These are phyloP conservation scores for Pueraria montana DNA, from an alignment of 306 rosid genomes.

Conservation along the genomic window DNA sequence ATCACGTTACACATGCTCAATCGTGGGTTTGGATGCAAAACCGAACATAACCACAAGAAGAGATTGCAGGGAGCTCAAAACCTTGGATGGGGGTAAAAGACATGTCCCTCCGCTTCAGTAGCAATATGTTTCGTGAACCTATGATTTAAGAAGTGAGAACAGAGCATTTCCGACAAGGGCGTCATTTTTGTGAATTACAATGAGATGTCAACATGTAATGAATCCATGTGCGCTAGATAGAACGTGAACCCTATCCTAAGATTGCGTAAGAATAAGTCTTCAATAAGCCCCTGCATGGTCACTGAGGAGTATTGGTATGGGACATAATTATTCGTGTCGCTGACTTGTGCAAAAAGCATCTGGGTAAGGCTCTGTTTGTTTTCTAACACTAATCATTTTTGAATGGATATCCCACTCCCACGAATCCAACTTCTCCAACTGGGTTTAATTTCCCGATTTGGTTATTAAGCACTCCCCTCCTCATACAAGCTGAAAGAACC, in stretches of 20 bases:
- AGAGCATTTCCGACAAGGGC: neutral
- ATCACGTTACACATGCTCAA: too few species aligned
- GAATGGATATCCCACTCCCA: neutral
- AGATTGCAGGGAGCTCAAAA: too few species aligned
- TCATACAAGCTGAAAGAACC: too few species aligned
- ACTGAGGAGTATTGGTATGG: neutral
- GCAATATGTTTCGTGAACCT: constrained; percentile 34
- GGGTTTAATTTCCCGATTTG: neutral
- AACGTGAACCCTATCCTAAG: constrained; percentile 22
- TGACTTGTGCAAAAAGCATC: constrained; percentile 38
- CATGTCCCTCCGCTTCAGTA: neutral
- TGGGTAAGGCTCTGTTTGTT: neutral
- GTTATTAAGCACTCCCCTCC: neutral
- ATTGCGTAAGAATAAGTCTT: constrained; percentile 1
- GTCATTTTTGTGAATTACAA: neutral
- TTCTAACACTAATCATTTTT: constrained; percentile 26
- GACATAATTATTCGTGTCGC: constrained; percentile 37
- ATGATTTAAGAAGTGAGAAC: neutral
- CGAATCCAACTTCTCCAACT: neutral
- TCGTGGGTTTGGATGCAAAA: too few species aligned
- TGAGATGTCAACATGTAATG: neutral
- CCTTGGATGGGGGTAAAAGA: neutral
- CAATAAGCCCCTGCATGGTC: constrained; percentile 1
- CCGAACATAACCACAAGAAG: too few species aligned
- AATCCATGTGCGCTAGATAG: constrained; percentile 2